Base-by-base conservation (phyloP, 768 basidiomycete species). In the Agaricus blazei region DNA sequence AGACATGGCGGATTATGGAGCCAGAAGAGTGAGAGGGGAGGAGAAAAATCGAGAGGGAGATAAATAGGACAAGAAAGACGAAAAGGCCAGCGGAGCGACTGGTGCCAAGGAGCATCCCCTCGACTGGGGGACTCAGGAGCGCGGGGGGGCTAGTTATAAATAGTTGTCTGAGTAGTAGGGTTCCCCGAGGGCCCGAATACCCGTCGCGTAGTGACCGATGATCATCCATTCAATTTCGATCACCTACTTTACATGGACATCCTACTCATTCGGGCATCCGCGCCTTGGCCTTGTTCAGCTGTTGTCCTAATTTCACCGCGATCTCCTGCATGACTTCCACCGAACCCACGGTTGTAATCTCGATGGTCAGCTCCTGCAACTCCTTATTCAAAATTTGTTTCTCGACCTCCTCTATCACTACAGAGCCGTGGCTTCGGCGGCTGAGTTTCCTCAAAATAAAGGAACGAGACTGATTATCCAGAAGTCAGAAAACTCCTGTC, bases 311-410 rank as follows among this genome's bases (percentile, higher is more conserved):
- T 23, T 36, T 41, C 14, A 26, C 14, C 15, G 52, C 48, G 37
- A 54, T 45, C 9, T 41, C 47, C 46, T 54, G 44, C 56, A 56
- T 60, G 40, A 43, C 54, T 47, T 23, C 56, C 48, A 14, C 29
- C 42, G 36, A 56, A 26, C 43, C 55, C 50, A 15, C 59, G 63
- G 11, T 41, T 26, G 47, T 28, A 4, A 80, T 62, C 51, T 75
- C 68, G 31, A 79, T 60, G 31, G 73, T 75, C 28, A 83, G 66
- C 49, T 81, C 79, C 52, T 67, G 65, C n/a, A 84, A 66, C 24
- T 63, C 67, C 7, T 75, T 75, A 27, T 57, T 59, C 23, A 73
- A 70, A 14, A 87, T 65, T 60, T 69, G 68, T 15, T 54, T 63
- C 2, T 44, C 56, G 43, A 84, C 69, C 11, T 75, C 71, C 14